These are phyloP conservation scores for Ceratocystiopsis brevicomis DNA, from an alignment of 2,329 filamentous ascomycete species.

Conservation along the genomic window DNA sequence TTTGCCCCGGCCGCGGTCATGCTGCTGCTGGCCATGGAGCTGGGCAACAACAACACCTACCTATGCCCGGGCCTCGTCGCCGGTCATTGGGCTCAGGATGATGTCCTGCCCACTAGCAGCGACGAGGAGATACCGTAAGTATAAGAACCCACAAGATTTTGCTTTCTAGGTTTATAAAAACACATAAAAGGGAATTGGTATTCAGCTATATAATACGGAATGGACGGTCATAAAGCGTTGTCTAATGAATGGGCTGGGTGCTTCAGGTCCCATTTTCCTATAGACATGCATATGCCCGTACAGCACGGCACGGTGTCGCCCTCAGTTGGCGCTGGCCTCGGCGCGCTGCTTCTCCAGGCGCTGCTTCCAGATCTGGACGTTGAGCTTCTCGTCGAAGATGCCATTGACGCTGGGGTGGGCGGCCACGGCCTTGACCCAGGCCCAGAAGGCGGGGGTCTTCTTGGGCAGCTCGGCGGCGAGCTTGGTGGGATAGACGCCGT, in stretches of 20 bases:
- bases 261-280: too few relatives aligned
- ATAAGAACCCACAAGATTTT: too few relatives aligned
- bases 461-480: constrained; percentile 19
- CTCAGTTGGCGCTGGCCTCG: neutral
- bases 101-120: too few relatives aligned
- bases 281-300: too few relatives aligned
- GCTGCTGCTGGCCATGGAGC: constrained; percentile 27
- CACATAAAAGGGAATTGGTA: too few relatives aligned
- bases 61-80: constrained; percentile 20
- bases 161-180: too few relatives aligned
- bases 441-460: constrained; percentile 43
- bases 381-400: constrained; percentile 36
- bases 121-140: too few relatives aligned
- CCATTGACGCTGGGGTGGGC: constrained; percentile 46
- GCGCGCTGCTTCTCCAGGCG: constrained; percentile 10
- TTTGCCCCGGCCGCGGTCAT: constrained; percentile 23
- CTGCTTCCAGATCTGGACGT: constrained; percentile 16
- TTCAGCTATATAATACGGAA: too few relatives aligned
- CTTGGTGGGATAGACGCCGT: constrained; percentile 29
- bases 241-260: too few relatives aligned
- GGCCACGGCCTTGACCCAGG: constrained; percentile 43
- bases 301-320: too few relatives aligned
- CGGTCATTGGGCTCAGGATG: constrained; percentile 24
- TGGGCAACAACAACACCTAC: constrained; percentile 21
- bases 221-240: too few relatives aligned